These are phyloP conservation scores for Fusarium sp. DNA, from an alignment of 2,329 filamentous ascomycete species.

Conservation along the genomic window DNA sequence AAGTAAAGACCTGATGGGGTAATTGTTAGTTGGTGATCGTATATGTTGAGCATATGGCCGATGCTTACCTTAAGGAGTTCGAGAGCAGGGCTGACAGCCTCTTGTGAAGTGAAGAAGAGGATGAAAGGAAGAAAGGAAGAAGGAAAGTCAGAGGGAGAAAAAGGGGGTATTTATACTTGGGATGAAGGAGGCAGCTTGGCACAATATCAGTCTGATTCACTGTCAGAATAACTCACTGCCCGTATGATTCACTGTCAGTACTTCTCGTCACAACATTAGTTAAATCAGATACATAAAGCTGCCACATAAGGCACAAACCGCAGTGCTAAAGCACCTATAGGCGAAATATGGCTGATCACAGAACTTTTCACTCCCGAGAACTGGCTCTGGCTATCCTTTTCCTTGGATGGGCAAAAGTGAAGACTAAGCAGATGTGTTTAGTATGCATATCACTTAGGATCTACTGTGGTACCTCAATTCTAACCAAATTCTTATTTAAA, in stretches of 20 bases:
- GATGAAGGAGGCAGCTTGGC: neutral
- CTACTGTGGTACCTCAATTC: neutral
- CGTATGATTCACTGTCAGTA: too few relatives aligned
- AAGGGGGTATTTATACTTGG: neutral
- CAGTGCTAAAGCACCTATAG: neutral
- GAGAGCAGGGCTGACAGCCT: rapidly evolving
- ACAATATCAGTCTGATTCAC: neutral
- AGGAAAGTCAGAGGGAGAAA: neutral
- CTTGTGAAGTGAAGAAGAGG: neutral
- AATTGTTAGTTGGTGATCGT: neutral
- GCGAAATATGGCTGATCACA: neutral
- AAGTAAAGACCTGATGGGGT: neutral
- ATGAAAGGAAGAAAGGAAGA: neutral
- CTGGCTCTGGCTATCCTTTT: neutral
- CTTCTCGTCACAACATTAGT: rapidly evolving
- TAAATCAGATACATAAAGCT: rapidly evolving
- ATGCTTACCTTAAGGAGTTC: rapidly evolving
- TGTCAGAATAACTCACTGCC: too few relatives aligned
- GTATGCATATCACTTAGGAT: neutral
- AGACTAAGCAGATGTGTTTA: neutral
- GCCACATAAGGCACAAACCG: rapidly evolving
- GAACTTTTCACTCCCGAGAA: neutral
- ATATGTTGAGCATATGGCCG: neutral
- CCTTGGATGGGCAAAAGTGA: neutral
- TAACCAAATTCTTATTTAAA: neutral